These are phyloP conservation scores for Alternaria dauci DNA, from an alignment of 2,329 filamentous ascomycete species.

Conservation along the genomic window DNA sequence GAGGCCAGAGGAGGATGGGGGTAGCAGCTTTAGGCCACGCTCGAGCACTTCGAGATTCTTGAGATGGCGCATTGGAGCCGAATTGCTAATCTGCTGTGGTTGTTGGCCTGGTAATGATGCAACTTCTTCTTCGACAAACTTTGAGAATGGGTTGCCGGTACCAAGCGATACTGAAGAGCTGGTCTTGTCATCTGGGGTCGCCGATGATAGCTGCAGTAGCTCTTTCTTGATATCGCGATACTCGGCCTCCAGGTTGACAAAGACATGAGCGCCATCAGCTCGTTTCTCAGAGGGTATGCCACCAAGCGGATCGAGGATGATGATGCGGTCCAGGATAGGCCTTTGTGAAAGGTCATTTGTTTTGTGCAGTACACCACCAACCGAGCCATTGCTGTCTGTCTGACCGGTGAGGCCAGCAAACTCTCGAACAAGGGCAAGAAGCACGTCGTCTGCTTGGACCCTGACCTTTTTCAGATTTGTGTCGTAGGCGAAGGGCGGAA, in stretches of 20 bases:
- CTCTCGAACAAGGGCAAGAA: slow-evolving; percentile 79
- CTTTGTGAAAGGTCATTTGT: slow-evolving; percentile 40
- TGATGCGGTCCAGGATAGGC: slow-evolving; percentile 76
- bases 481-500: slow-evolving; percentile 71
- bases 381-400: slow-evolving; percentile 16
- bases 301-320: slow-evolving; percentile 85
- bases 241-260: slow-evolving; percentile 94
- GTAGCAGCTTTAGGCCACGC: slow-evolving; percentile 76
- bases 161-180: slow-evolving; percentile 28
- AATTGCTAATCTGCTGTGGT: slow-evolving; percentile 22
- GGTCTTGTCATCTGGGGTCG: slow-evolving; percentile 18
- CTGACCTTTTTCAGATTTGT: slow-evolving; percentile 54
- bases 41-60: slow-evolving; percentile 79
- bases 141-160: slow-evolving; percentile 56
- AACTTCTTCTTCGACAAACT: slow-evolving; percentile 49
- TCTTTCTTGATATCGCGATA: slow-evolving; percentile 73
- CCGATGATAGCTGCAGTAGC: slow-evolving; percentile 53
- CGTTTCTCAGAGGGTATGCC: slow-evolving; percentile 75
- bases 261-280: slow-evolving; percentile 75
- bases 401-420: slow-evolving; percentile 69
- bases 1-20: slow-evolving; percentile 83
- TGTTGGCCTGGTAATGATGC: slow-evolving; percentile 25
- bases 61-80: slow-evolving; percentile 58
- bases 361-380: slow-evolving; percentile 29
- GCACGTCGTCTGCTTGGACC: slow-evolving; percentile 68